A percentile compares a stretch with the other conserved stretches of the same genome.
These are phyloP conservation scores for Allium fistulosum DNA, from an alignment of 106 monocot species.

Conservation along the genomic window DNA sequence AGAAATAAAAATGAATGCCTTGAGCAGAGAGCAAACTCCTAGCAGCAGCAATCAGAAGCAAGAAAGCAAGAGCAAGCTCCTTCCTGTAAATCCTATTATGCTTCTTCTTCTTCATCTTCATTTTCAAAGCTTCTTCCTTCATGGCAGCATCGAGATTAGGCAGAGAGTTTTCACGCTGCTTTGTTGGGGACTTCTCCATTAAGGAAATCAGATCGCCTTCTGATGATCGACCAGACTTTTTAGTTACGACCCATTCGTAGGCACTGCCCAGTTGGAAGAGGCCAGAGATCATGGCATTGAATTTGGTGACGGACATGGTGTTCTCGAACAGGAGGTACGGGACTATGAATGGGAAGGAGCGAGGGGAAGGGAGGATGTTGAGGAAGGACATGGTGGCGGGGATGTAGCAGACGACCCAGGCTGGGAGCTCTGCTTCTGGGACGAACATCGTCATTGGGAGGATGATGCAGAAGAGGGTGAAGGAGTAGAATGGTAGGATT, in stretches of 20 bases:
- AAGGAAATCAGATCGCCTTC: conserved; percentile 73
- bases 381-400: conserved; percentile 89
- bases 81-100: conserved; percentile 89
- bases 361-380: conserved; percentile 85
- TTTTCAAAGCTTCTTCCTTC: conserved; percentile 30
- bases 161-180: conserved; percentile 21
- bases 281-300: conserved; percentile 96
- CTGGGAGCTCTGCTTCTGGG: conserved; percentile 84
- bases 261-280: conserved; percentile 82
- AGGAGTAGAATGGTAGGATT: conserved; percentile 94
- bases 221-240: conserved; percentile 90
- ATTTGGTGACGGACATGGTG: conserved; percentile 98
- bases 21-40: conserved; percentile 85
- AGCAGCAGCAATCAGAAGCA: conserved; percentile 71
- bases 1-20: conserved; percentile 96
- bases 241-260: conserved; percentile 95
- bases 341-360: conserved; percentile 90
- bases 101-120: conserved; percentile 39
- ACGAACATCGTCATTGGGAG: conserved; percentile 98
- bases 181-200: conserved; percentile 27
- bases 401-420: conserved; percentile 95
- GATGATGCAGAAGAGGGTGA: conserved; percentile 96
- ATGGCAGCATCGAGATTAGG: conserved; percentile 40
- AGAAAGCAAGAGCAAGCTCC: conserved; percentile 71
- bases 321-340: conserved; percentile 95